Evolutionary conservation across 1,284 basidiomycete species (phyloP).

Genomic region (Tranzscheliella williamsii): DNA sequence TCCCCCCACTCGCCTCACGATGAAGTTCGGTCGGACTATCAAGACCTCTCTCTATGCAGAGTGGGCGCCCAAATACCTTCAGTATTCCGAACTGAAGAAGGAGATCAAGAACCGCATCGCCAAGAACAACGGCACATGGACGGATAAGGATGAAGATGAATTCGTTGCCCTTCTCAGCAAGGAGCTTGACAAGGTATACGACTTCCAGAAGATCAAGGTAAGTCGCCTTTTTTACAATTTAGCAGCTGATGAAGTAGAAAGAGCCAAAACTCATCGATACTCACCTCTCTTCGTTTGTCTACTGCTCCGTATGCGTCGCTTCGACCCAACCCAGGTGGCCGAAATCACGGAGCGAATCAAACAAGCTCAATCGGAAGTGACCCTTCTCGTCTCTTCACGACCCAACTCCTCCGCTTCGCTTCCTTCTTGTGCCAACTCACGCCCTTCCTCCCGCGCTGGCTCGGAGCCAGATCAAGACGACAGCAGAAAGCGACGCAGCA

Average conservation of each 20-base stretch:
- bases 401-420: conserved; percentile 44
- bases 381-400: conserved; percentile 54
- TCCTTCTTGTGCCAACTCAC: conserved; percentile 27
- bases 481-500: conserved; percentile 14
- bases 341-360: conserved; percentile 59
- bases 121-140: conserved; percentile 57
- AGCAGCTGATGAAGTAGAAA: neutral
- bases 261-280: too few species aligned
- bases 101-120: conserved; percentile 58
- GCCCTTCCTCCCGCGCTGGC: conserved; percentile 19
- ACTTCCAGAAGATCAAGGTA: conserved; percentile 85
- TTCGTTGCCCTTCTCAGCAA: conserved; percentile 68
- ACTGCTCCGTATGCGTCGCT: too few species aligned
- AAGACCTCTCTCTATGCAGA: conserved; percentile 60
- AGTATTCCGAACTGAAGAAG: conserved; percentile 61
- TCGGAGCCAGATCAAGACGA: conserved; percentile 18
- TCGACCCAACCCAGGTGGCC: conserved; percentile 27
- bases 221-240: neutral
- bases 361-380: conserved; percentile 58
- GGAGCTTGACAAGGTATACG: conserved; percentile 93
- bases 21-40: conserved; percentile 61
- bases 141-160: conserved; percentile 59
- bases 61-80: conserved; percentile 59
- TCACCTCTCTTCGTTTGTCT: too few species aligned
- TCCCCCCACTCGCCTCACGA: too few species aligned